Conservation (phyloP, 139 green algal species). For the Auxenochlorella pyrenoidosa region DNA sequence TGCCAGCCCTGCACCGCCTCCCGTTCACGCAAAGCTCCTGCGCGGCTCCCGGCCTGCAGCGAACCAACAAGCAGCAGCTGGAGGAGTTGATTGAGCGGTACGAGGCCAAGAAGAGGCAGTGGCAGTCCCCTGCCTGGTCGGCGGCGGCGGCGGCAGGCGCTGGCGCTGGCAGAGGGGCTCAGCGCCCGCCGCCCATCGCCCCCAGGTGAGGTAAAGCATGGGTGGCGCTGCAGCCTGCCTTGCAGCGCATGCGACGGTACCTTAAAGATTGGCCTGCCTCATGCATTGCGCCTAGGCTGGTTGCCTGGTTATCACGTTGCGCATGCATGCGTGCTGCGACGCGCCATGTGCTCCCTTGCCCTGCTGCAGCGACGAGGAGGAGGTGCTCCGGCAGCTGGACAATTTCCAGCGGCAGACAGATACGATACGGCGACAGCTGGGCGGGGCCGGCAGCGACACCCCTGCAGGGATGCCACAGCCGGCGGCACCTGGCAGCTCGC, state of each 20-base stretch:
- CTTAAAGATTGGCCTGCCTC: too few relatives aligned
- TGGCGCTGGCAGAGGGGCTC: neutral
- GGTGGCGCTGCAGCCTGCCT: neutral
- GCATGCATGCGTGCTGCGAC: too few relatives aligned
- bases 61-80: constrained; percentile 23
- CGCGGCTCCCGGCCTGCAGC: neutral
- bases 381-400: constrained; percentile 27
- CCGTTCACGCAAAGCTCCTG: too few relatives aligned
- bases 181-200: neutral
- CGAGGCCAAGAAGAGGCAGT: constrained; percentile 34
- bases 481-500: neutral
- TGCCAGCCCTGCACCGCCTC: too few relatives aligned
- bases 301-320: too few relatives aligned
- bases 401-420: constrained; percentile 33
- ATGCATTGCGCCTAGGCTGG: too few relatives aligned
- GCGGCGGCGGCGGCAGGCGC: neutral
- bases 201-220: neutral
- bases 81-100: constrained; percentile 36
- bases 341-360: neutral
- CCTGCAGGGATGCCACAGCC: too few relatives aligned
- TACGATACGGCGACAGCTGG: constrained; percentile 6
- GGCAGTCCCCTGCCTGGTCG: constrained; percentile 24
- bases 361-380: constrained; percentile 16
- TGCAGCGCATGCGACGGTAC: too few relatives aligned
- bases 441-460: neutral